phyloP scores from a whole-genome alignment of 2,329 filamentous ascomycete species.

The Teratosphaeriaceae sp. region DNA sequence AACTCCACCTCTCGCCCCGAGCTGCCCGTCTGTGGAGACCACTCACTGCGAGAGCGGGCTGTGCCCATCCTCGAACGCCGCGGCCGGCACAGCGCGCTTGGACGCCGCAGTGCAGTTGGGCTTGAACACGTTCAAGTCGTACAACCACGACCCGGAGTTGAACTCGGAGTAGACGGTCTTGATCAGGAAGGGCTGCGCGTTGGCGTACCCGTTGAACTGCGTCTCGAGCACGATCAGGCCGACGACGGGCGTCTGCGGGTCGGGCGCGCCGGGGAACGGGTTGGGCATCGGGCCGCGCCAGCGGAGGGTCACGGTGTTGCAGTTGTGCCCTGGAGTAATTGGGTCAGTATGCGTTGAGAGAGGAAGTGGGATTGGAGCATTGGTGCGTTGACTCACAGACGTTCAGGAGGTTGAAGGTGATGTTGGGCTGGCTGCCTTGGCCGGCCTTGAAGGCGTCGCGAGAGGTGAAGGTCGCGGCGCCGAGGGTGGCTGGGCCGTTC shows the following conservation, averaged over 20 bases:
- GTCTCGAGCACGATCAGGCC: constrained; percentile 21
- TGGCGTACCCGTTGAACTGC: constrained; percentile 3
- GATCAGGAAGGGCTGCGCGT: constrained; percentile 19
- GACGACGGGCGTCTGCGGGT: constrained; percentile 16
- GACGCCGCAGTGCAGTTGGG: constrained; percentile 4
- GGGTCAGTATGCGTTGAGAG: not conserved
- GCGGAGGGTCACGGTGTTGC: constrained; percentile 25
- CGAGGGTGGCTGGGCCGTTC: constrained; percentile 9
- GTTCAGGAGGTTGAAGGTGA: constrained; percentile 26
- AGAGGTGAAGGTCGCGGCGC: constrained; percentile 21
- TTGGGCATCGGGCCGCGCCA: constrained; percentile 15
- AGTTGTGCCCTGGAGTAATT: constrained; percentile 17
- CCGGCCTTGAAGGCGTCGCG: constrained; percentile 23
- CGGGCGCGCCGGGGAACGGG: constrained; percentile 5
- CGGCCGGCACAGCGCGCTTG: no score
- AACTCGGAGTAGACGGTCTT: constrained; percentile 21
- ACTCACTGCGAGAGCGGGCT: no score
- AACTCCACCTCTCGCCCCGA: no score
- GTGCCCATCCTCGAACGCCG: no score
- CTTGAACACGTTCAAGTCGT: constrained; percentile 6
- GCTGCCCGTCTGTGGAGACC: no score
- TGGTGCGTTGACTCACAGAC: constrained; percentile 14
- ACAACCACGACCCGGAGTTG: constrained; percentile 12
- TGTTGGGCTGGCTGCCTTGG: constrained; percentile 24
- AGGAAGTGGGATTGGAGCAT: not conserved